These are phyloP conservation scores for Podospora fimiseda DNA, from an alignment of 495 filamentous ascomycete genomes.

Conservation along the genomic window DNA sequence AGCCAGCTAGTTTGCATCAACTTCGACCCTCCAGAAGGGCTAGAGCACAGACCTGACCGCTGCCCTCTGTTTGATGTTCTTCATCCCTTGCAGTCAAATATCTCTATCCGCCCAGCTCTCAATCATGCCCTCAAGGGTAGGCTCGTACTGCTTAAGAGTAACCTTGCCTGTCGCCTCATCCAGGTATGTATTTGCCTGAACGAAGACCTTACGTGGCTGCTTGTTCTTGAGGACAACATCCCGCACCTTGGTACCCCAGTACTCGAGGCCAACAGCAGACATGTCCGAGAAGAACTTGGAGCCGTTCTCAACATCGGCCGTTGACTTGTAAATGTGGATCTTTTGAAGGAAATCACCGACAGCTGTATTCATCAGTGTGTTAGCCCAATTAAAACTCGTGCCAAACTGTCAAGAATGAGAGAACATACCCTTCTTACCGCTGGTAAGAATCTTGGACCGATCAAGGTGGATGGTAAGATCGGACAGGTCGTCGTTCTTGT, in stretches of 20 bases:
- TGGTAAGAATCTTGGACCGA: conserved; percentile 68
- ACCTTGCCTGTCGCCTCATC: conserved; percentile 64
- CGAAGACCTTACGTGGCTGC: conserved; percentile 90
- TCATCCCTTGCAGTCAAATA: conserved; percentile 41
- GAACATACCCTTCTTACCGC: conserved; percentile 46
- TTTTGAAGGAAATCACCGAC: conserved; percentile 88
- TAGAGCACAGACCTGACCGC: background rate
- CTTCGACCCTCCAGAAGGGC: no score
- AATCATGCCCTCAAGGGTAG: conserved; percentile 78
- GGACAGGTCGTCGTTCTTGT: conserved; percentile 66
- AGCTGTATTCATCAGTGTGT: conserved; percentile 43
- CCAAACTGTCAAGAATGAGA: background rate
- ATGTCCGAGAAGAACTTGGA: conserved; percentile 73
- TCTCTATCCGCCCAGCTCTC: conserved; percentile 82
- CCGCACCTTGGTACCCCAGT: conserved; percentile 70
- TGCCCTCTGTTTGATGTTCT: background rate
- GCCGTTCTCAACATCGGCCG: conserved; percentile 72
- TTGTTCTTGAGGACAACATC: conserved; percentile 77
- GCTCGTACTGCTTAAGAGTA: conserved; percentile 81
- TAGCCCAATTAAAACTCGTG: background rate
- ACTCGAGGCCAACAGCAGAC: conserved; percentile 70
- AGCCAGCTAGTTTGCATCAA: no score
- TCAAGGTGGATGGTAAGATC: conserved; percentile 78
- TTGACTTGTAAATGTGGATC: conserved; percentile 86
- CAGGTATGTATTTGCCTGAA: conserved; percentile 82